Percentiles rank a stretch among this genome's conserved stretches.
Evolutionary conservation across 768 basidiomycete species (phyloP).

Genomic region (Panaeolus papilionaceus): DNA sequence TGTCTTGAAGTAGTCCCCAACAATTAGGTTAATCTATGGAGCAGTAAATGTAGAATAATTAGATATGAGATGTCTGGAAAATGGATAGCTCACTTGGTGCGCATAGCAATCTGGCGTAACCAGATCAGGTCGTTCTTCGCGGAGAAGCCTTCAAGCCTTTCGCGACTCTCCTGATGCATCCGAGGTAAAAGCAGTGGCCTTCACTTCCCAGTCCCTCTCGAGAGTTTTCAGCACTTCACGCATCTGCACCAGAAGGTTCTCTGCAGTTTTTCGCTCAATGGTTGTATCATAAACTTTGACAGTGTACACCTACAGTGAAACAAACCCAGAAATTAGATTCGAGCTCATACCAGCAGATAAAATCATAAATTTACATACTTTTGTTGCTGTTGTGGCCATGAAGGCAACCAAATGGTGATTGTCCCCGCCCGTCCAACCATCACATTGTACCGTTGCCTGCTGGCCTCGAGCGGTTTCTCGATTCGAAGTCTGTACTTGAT

Average conservation of each 20-base stretch:
- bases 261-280: background rate
- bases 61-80: no score
- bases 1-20: slow-evolving; percentile 42
- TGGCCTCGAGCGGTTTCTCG: slow-evolving; percentile 19
- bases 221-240: background rate
- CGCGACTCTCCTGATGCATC: slow-evolving; percentile 42
- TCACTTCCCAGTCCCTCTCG: background rate
- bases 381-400: slow-evolving; percentile 35
- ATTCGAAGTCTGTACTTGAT: slow-evolving; percentile 11
- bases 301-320: no score
- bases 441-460: slow-evolving; percentile 36
- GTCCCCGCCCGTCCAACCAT: slow-evolving; percentile 44
- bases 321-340: no score
- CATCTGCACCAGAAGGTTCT: background rate
- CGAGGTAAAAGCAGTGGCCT: slow-evolving; percentile 35
- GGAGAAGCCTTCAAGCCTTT: slow-evolving; percentile 31
- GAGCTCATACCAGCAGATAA: no score
- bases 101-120: no score
- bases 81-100: no score
- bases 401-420: slow-evolving; percentile 39
- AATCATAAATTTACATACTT: no score
- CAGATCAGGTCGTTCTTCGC: slow-evolving; percentile 23
- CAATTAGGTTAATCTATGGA: no score
- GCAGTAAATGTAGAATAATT: no score
- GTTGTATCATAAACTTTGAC: no score